A percentile compares a stretch with the other conserved stretches of the same genome.
Evolutionary conservation across 2,329 filamentous ascomycete species (phyloP).

Genomic region (Neospermospora avenae): DNA sequence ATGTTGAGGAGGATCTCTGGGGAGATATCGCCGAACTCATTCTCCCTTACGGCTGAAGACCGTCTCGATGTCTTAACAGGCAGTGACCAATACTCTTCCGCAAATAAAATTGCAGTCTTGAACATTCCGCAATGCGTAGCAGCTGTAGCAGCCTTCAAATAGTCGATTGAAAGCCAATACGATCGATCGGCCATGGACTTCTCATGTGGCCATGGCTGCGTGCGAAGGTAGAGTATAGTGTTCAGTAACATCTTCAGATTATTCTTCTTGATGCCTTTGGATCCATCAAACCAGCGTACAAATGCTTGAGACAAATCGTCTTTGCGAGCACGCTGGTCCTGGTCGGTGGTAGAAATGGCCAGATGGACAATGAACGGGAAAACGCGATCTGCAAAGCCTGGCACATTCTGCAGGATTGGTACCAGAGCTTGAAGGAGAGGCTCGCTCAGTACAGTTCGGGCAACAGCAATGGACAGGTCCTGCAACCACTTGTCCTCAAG

Average conservation of each 20-base stretch:
- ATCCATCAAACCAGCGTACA: conserved; percentile 57
- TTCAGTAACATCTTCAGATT: conserved; percentile 74
- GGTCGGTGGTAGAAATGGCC: conserved; percentile 66
- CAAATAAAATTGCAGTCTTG: conserved; percentile 79
- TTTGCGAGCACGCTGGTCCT: conserved; percentile 57
- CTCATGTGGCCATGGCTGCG: conserved; percentile 72
- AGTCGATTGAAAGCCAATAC: conserved; percentile 84
- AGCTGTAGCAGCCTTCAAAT: conserved; percentile 63
- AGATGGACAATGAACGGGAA: conserved; percentile 86
- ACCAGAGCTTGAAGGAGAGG: conserved; percentile 67
- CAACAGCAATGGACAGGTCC: conserved; percentile 59
- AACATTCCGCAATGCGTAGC: conserved; percentile 79
- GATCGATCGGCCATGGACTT: conserved; percentile 73
- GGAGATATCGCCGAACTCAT: conserved; percentile 44
- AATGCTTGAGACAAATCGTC: conserved; percentile 63
- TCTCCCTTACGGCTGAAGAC: conserved; percentile 55
- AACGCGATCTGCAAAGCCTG: conserved; percentile 67
- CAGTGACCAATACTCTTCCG: conserved; percentile 67
- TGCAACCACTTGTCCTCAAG: conserved; percentile 56
- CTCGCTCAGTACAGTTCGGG: conserved; percentile 55
- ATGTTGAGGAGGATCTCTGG: conserved; percentile 73
- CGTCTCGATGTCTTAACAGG: conserved; percentile 58
- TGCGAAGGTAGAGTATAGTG: conserved; percentile 82
- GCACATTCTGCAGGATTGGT: conserved; percentile 61
- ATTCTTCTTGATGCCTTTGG: conserved; percentile 46